Evolutionary conservation across 176 grass and related monocot species (phyloP).

Genomic region (Sorghum bicolor): DNA sequence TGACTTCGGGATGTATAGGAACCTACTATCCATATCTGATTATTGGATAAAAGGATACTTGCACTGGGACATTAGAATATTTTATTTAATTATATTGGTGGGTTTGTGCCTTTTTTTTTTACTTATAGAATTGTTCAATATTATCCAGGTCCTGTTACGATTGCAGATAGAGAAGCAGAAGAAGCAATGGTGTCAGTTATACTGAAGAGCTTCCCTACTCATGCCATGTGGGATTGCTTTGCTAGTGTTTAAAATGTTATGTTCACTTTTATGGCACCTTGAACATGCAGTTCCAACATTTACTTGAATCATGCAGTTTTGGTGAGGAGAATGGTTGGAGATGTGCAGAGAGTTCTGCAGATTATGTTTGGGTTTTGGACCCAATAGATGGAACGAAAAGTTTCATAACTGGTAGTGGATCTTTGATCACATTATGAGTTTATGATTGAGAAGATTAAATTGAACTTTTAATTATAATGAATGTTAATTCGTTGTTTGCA

Average conservation of each 20-base stretch:
- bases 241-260: neutral
- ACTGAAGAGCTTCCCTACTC: constrained; percentile 65
- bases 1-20: neutral
- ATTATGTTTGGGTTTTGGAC: constrained; percentile 95
- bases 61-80: neutral
- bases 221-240: constrained; percentile 61
- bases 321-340: constrained; percentile 90
- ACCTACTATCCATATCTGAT: neutral
- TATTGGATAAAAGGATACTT: neutral
- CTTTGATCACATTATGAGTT: neutral
- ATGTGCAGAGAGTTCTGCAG: constrained; percentile 55
- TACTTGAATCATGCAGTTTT: constrained; percentile 45
- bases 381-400: constrained; percentile 95
- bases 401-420: constrained; percentile 75
- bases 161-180: constrained; percentile 92
- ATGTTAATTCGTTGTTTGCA: constrained; percentile 37
- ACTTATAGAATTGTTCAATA: constrained; percentile 5
- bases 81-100: neutral
- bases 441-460: neutral
- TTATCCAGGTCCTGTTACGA: constrained; percentile 69
- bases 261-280: neutral
- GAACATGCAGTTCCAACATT: neutral
- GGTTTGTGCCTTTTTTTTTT: neutral
- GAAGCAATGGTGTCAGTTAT: constrained; percentile 86
- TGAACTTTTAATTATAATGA: neutral